Conservation (phyloP, 805 yeast genomes). For the Metschnikowia dekortorum region DNA sequence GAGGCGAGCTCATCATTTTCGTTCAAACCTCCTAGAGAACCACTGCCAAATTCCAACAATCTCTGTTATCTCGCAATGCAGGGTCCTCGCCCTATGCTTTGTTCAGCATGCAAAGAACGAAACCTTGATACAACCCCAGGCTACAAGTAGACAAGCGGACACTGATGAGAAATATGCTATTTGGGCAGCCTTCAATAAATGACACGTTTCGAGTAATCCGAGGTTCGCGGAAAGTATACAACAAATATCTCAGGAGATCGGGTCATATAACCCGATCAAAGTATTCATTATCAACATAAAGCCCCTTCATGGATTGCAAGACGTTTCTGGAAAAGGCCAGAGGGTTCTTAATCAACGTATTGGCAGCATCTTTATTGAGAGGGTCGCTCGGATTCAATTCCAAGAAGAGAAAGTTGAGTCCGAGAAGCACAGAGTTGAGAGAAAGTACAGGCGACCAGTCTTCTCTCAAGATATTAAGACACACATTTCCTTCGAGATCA, state of each 20-base stretch:
- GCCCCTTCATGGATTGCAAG: constrained; percentile 66
- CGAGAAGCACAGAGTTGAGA: constrained; percentile 75
- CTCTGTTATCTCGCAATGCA: too few species aligned
- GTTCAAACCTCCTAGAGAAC: too few species aligned
- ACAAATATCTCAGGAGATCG: background rate
- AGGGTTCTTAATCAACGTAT: constrained; percentile 36
- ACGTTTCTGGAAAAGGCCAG: constrained; percentile 54
- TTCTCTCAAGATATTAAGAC: constrained; percentile 85
- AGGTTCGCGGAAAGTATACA: too few species aligned
- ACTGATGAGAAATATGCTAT: too few species aligned
- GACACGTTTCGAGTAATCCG: too few species aligned
- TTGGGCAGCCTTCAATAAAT: too few species aligned
- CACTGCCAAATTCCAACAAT: too few species aligned
- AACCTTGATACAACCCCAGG: too few species aligned
- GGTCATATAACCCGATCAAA: constrained; percentile 56
- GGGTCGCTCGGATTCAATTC: constrained; percentile 95
- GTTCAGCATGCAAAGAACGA: too few species aligned
- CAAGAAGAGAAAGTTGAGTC: constrained; percentile 75
- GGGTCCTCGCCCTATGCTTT: too few species aligned
- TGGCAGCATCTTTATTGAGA: constrained; percentile 85
- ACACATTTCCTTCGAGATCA: constrained; percentile 84
- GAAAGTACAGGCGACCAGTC: constrained; percentile 96
- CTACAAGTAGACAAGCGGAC: too few species aligned
- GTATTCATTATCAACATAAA: constrained; percentile 47
- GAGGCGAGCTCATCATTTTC: too few species aligned